Percentiles rank a stretch among this genome's conserved stretches.
Conservation (phyloP, 495 filamentous ascomycete genomes). For the Paragyromitra xinjiangensis region DNA sequence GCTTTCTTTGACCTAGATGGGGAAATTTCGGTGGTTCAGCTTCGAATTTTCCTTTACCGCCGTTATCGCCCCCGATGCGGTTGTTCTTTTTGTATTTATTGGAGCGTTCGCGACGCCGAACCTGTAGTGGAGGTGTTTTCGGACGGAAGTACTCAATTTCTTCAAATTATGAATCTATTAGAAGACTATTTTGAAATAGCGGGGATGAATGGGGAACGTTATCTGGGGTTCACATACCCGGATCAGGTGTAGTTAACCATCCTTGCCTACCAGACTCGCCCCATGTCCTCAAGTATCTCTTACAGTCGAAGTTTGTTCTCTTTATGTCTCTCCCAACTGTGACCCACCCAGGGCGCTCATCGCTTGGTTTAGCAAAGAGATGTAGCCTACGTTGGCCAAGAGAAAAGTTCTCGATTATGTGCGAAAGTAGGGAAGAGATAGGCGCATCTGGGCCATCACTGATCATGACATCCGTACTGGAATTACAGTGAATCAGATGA, state of each 20-base stretch:
- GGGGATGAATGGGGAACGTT: not conserved
- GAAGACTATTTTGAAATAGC: not conserved
- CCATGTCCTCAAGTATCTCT: conserved; percentile 32
- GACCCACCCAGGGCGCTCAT: conserved; percentile 42
- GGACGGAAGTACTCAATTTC: conserved; percentile 48
- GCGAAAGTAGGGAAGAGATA: conserved; percentile 25
- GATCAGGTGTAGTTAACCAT: conserved; percentile 28
- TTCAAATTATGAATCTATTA: not conserved
- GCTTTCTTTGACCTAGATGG: conserved; percentile 10
- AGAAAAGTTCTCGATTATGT: conserved; percentile 42
- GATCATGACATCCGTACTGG: conserved; percentile 36
- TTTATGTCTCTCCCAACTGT: conserved; percentile 28
- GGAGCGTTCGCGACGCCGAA: conserved; percentile 34
- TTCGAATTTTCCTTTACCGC: not conserved
- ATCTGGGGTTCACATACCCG: conserved; percentile 16
- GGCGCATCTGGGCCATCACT: conserved; percentile 15
- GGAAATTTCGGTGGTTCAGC: conserved; percentile 11
- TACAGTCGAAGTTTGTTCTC: conserved; percentile 33
- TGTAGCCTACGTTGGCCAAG: conserved; percentile 40
- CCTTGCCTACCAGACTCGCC: conserved; percentile 39
- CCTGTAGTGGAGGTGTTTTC: conserved; percentile 38
- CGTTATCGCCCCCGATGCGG: not conserved
- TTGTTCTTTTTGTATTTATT: not conserved
- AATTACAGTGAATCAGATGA: conserved; percentile 40
- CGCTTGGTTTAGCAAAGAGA: conserved; percentile 35